phyloP scores from a whole-genome alignment of 352 stramenopile species.

The Phytopythium aichiense region DNA sequence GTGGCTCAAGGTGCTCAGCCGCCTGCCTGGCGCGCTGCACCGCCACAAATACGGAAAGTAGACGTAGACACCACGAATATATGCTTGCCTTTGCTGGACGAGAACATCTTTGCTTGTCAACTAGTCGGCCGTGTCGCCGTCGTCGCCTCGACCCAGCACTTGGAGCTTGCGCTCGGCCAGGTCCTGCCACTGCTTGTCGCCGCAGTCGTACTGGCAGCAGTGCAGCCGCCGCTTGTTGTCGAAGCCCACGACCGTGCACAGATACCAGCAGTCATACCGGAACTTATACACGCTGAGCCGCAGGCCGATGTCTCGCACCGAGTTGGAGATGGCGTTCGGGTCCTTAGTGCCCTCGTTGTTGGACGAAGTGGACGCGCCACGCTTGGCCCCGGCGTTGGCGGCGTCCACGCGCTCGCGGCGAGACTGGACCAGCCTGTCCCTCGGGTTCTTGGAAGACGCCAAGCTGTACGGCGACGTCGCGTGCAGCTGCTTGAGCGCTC shows the following conservation, averaged over 20 bases:
- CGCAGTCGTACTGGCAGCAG: conserved; percentile 78
- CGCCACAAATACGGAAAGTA: conserved; percentile 88
- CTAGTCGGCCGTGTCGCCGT: background rate
- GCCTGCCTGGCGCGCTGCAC: conserved; percentile 71
- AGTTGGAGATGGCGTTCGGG: conserved; percentile 27
- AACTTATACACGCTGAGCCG: conserved; percentile 69
- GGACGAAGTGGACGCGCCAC: background rate
- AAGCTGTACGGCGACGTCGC: conserved; percentile 52
- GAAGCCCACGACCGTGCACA: conserved; percentile 69
- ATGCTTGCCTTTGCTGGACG: conserved; percentile 10
- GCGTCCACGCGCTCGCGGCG: background rate
- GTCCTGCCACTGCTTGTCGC: conserved; percentile 80
- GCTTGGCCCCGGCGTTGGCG: background rate
- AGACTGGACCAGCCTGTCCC: conserved; percentile 5
- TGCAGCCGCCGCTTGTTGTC: conserved; percentile 68
- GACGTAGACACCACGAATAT: conserved; percentile 19
- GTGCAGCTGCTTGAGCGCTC: conserved; percentile 59
- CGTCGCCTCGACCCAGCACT: conserved; percentile 27
- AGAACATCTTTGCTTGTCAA: too few species aligned
- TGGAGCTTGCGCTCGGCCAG: conserved; percentile 44
- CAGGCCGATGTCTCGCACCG: conserved; percentile 60
- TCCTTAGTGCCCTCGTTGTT: conserved; percentile 3
- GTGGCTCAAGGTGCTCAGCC: conserved; percentile 84
- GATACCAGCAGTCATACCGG: conserved; percentile 81
- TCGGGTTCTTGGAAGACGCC: conserved; percentile 13